Evolutionary conservation across 169 alveolate species (phyloP).

Genomic region (Plasmodium cynomolgi): DNA sequence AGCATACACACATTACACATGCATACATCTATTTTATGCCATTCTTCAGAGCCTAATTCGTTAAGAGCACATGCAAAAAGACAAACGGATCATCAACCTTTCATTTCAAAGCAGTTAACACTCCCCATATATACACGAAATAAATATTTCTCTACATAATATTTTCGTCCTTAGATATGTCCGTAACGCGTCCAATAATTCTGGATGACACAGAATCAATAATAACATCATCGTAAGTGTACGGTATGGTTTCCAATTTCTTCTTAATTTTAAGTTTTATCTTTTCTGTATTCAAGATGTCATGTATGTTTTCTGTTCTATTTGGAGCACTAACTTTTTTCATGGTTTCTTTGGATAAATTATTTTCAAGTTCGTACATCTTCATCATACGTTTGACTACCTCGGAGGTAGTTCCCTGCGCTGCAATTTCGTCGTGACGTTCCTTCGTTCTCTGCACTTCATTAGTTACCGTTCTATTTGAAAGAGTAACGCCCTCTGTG

Average conservation of each 20-base stretch:
- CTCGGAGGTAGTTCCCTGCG: conserved; percentile 12
- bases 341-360: conserved; percentile 4
- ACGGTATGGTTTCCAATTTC: neutral
- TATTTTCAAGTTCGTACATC: conserved; percentile 21
- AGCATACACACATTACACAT: neutral
- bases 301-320: neutral
- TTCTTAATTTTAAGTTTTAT: conserved; percentile 11
- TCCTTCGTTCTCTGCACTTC: conserved; percentile 35
- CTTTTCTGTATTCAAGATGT: neutral
- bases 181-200: conserved; percentile 27
- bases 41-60: neutral
- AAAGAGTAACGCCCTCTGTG: conserved; percentile 28
- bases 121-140: neutral
- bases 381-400: conserved; percentile 34
- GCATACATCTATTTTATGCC: neutral
- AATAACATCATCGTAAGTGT: neutral
- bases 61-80: neutral
- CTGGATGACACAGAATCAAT: conserved; percentile 4
- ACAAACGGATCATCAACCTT: neutral
- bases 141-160: conserved; percentile 8
- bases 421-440: conserved; percentile 30
- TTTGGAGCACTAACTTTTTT: conserved; percentile 5
- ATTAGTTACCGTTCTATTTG: conserved; percentile 45
- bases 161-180: conserved; percentile 21
- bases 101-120: neutral